These are phyloP conservation scores for Phytophthora multivora DNA, from an alignment of 352 stramenopile genomes.

Conservation along the genomic window DNA sequence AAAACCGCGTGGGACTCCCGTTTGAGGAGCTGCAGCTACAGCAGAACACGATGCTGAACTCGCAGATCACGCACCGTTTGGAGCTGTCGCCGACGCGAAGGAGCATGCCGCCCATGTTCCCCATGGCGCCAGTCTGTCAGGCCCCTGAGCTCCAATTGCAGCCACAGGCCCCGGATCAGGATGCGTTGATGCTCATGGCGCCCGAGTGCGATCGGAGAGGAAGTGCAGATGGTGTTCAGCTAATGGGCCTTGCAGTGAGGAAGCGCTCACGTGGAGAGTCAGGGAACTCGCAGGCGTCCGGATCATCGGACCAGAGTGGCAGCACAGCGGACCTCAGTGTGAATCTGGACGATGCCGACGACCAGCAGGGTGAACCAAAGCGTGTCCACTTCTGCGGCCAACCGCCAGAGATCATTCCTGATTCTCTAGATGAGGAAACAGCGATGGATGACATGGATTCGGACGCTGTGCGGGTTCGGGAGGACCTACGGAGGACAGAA, in stretches of 20 bases:
- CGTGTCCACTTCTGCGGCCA: conserved; percentile 57
- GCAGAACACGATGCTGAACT: conserved; percentile 85
- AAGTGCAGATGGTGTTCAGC: conserved; percentile 41
- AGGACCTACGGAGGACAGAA: conserved; percentile 36
- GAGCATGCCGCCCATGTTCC: conserved; percentile 58
- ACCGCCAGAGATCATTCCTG: conserved; percentile 50
- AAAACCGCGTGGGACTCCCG: conserved; percentile 54
- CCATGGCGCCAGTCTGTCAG: conserved; percentile 30
- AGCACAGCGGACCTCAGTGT: conserved; percentile 53
- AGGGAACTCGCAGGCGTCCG: conserved; percentile 54
- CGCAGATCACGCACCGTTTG: conserved; percentile 74
- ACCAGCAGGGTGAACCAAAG: conserved; percentile 47
- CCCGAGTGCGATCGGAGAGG: conserved; percentile 30
- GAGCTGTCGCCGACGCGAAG: conserved; percentile 64
- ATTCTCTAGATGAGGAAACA: conserved; percentile 11
- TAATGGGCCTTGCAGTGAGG: conserved; percentile 35
- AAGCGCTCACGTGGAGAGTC: conserved; percentile 62
- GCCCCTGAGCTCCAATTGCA: conserved; percentile 18
- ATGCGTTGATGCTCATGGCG: conserved; percentile 31
- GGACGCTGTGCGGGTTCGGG: conserved; percentile 19
- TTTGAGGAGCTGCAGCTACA: conserved; percentile 66
- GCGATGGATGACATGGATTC: conserved; percentile 24
- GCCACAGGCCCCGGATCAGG: conserved; percentile 25
- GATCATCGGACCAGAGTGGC: conserved; percentile 50
- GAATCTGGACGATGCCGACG: conserved; percentile 35